Percentiles rank a stretch among this genome's conserved stretches.
Evolutionary conservation across 768 basidiomycete genomes (phyloP).

Genomic region (Dictyophora rubrovolvata): DNA sequence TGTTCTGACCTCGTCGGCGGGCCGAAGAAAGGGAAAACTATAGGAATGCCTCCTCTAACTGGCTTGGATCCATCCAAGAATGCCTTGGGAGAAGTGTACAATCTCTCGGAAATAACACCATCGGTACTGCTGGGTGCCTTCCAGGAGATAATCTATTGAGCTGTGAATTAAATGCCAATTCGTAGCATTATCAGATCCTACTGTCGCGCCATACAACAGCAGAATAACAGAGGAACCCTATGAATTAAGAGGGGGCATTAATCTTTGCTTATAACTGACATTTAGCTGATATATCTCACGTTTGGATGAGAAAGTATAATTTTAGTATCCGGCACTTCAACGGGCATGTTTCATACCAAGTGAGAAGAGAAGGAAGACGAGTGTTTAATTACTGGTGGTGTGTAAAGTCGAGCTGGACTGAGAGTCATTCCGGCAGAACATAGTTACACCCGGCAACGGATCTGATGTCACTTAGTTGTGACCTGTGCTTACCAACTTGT

Average conservation of each 20-base stretch:
- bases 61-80: slow-evolving; percentile 73
- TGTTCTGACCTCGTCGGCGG: slow-evolving; percentile 62
- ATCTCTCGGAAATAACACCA: slow-evolving; percentile 43
- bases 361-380: neutral
- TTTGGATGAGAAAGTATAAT: slow-evolving; percentile 54
- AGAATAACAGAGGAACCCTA: slow-evolving; percentile 61
- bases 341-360: slow-evolving; percentile 41
- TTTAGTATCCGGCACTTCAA: slow-evolving; percentile 33
- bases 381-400: too few relatives aligned
- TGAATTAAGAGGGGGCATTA: neutral
- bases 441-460: neutral
- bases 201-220: slow-evolving; percentile 74
- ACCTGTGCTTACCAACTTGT: neutral
- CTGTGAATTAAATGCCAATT: neutral
- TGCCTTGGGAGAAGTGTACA: slow-evolving; percentile 79
- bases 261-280: neutral
- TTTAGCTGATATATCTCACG: slow-evolving; percentile 23
- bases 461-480: neutral
- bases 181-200: neutral
- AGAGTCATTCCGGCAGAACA: too few relatives aligned
- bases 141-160: slow-evolving; percentile 59
- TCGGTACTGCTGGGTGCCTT: slow-evolving; percentile 35
- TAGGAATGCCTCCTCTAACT: slow-evolving; percentile 44
- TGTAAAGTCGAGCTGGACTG: too few relatives aligned
- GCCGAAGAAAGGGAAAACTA: slow-evolving; percentile 86